These are phyloP conservation scores for Ilyonectria robusta DNA, from an alignment of 2,329 filamentous ascomycete species.

Conservation along the genomic window DNA sequence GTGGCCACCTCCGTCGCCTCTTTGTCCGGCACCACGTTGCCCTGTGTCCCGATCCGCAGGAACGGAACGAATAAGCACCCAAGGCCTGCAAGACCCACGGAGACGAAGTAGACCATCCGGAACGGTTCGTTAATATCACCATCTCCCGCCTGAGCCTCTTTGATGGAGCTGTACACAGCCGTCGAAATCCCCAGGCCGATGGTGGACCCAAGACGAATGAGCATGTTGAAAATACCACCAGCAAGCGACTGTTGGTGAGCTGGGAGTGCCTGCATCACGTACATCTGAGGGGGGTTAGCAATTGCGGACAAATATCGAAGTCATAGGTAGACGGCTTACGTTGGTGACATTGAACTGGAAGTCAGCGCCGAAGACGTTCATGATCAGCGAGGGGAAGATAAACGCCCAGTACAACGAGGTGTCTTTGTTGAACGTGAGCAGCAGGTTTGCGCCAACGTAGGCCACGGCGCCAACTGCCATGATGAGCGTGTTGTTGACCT, in stretches of 20 bases:
- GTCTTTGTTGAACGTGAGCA: constrained; percentile 70
- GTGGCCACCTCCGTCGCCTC: constrained; percentile 16
- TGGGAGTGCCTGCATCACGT: constrained; percentile 77
- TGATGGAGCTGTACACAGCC: constrained; percentile 68
- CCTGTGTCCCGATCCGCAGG: constrained; percentile 39
- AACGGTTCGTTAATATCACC: constrained; percentile 32
- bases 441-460: constrained; percentile 59
- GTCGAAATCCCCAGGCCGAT: constrained; percentile 74
- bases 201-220: constrained; percentile 72
- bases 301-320: neutral
- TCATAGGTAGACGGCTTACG: constrained; percentile 54
- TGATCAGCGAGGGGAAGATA: constrained; percentile 71
- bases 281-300: constrained; percentile 66
- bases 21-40: constrained; percentile 33
- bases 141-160: constrained; percentile 33
- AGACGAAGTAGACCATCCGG: constrained; percentile 39
- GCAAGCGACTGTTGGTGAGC: constrained; percentile 75
- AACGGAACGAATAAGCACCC: constrained; percentile 35
- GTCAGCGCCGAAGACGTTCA: constrained; percentile 76
- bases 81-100: constrained; percentile 38
- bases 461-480: constrained; percentile 62
- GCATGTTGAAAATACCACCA: constrained; percentile 78
- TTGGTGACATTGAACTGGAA: constrained; percentile 81
- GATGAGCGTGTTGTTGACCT: constrained; percentile 74
- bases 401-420: constrained; percentile 75